Evolutionary conservation across 352 stramenopile species (phyloP), one percentile per base, ranked within the genome.

Genomic region (Pythium brachiatum): DNA sequence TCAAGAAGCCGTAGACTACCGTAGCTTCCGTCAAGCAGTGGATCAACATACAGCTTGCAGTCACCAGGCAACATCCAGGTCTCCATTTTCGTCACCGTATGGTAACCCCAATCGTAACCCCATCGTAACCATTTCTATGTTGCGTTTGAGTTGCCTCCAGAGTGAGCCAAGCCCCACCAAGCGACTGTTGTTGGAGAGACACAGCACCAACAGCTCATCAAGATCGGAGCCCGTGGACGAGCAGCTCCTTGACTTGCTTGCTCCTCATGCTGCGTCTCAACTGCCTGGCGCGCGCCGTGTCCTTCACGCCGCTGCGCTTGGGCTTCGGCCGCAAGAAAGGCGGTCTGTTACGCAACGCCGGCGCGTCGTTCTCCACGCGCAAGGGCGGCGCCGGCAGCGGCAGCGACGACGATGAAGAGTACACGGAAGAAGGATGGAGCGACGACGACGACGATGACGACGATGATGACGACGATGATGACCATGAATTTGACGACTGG

Each of bases 1-100:
- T 98, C 44, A 92, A 92, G 73, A 86, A 94, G 53, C 66, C 69
- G n/a, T 86, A 53, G 71, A 27, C 38, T 18, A n/a, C n/a, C n/a
- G n/a, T n/a, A n/a, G n/a, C n/a, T n/a, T n/a, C n/a, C n/a, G n/a
- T n/a, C n/a, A n/a, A n/a, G n/a, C n/a, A n/a, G n/a, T n/a, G n/a
- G n/a, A n/a, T n/a, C n/a, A n/a, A n/a, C n/a, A n/a, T n/a, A n/a
- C n/a, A n/a, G n/a, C n/a, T n/a, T n/a, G n/a, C n/a, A n/a, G n/a
- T n/a, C n/a, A n/a, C n/a, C n/a, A n/a, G n/a, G n/a, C n/a, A n/a
- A n/a, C n/a, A n/a, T n/a, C n/a, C n/a, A n/a, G n/a, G 29, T 34
- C 29, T 34, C 29, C 29, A 34, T 34, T 23, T 46, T 46, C n/a
- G 38, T n/a, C 18, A 8, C 13, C 18, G 2, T 46, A 4, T 16